Evolutionary conservation across 2,329 filamentous ascomycete species (phyloP).

Genomic region (Cercospora berteroae): DNA sequence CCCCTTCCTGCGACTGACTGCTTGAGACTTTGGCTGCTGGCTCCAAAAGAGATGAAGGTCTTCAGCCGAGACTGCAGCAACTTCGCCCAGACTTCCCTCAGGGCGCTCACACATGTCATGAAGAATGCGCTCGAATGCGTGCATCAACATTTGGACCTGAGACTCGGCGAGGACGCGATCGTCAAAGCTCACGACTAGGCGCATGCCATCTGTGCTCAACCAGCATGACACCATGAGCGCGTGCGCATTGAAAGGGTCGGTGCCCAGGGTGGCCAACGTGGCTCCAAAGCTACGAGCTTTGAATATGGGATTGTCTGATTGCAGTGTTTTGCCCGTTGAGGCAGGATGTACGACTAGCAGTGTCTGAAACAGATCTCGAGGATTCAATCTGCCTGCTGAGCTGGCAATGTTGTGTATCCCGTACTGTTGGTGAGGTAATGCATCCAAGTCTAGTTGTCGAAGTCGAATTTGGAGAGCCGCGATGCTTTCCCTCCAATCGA

Average conservation of each 20-base stretch:
- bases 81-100: background rate
- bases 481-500: background rate
- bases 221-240: constrained; percentile 1
- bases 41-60: constrained; percentile 2
- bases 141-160: background rate
- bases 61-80: background rate
- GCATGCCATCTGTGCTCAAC: background rate
- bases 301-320: background rate
- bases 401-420: constrained; percentile 7
- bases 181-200: constrained; percentile 6
- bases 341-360: constrained; percentile 48
- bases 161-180: background rate
- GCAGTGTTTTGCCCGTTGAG: background rate
- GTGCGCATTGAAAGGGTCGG: constrained; percentile 7
- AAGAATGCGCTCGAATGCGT: constrained; percentile 2
- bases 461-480: constrained; percentile 2
- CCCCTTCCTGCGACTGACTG: too few relatives aligned
- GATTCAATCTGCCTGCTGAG: background rate
- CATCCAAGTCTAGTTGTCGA: constrained; percentile 7
- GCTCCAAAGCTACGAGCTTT: background rate
- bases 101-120: background rate
- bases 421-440: constrained; percentile 15
- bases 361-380: constrained; percentile 57
- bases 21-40: background rate
- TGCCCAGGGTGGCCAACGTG: background rate